Conservation (phyloP, 2,329 filamentous ascomycete genomes). For the Coleophoma eucalyptorum region DNA sequence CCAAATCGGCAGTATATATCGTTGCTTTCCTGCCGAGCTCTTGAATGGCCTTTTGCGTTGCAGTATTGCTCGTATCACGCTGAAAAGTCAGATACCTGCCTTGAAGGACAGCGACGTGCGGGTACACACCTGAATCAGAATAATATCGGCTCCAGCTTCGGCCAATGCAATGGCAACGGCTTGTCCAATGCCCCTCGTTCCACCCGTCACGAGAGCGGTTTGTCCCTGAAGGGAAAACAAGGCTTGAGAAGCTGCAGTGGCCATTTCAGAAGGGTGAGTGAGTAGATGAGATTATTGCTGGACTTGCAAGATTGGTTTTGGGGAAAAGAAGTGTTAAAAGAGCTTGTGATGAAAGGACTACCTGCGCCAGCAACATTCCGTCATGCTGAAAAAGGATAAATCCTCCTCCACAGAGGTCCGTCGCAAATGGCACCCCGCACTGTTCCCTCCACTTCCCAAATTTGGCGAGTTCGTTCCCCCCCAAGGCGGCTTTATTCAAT, state of each 20-base stretch:
- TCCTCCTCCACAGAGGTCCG: too few species aligned
- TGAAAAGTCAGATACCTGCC: slow-evolving; percentile 5
- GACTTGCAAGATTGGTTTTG: too few species aligned
- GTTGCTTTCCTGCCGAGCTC: slow-evolving; percentile 61
- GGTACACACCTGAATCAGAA: slow-evolving; percentile 32
- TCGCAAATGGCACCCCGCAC: too few species aligned
- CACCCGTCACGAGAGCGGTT: slow-evolving; percentile 33
- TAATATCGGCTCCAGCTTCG: slow-evolving; percentile 33
- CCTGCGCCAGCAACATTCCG: too few species aligned
- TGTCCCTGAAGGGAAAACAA: slow-evolving; percentile 31
- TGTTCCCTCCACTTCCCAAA: too few species aligned
- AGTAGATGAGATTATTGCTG: too few species aligned
- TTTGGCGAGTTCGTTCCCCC: too few species aligned
- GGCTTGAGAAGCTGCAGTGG: slow-evolving; percentile 12
- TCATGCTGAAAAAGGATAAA: too few species aligned
- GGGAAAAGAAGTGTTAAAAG: too few species aligned
- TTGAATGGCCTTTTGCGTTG: slow-evolving; percentile 59
- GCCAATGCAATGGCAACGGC: slow-evolving; percentile 32
- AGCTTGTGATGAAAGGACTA: too few species aligned
- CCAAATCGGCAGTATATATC: slow-evolving; percentile 69
- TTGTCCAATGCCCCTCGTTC: slow-evolving; percentile 33
- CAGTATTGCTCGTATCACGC: slow-evolving; percentile 22
- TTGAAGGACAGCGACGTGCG: background rate
- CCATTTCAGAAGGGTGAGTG: slow-evolving; percentile 8
- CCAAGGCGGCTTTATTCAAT: too few species aligned